Percentiles rank a stretch among this genome's conserved stretches.
phyloP scores from a whole-genome alignment of 139 green algal genomes.

The Tetraselmis striata region DNA sequence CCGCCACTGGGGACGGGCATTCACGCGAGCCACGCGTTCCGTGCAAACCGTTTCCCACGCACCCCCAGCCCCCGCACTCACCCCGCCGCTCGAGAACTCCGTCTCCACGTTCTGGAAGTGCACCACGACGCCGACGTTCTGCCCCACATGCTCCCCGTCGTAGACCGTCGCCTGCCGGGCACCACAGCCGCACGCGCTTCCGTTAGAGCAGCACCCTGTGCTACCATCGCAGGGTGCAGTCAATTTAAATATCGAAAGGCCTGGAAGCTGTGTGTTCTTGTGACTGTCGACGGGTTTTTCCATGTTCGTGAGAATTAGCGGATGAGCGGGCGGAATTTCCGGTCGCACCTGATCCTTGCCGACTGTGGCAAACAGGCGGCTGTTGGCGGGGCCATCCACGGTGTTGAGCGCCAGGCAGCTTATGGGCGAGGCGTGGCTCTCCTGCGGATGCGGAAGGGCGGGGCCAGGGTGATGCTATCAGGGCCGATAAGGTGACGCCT shows the following conservation, averaged over 20 bases:
- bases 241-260: background rate
- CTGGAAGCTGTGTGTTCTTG: too few relatives aligned
- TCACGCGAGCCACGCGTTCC: too few relatives aligned
- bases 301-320: too few relatives aligned
- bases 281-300: too few relatives aligned
- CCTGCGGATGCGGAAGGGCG: slow-evolving; percentile 22
- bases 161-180: slow-evolving; percentile 51
- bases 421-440: slow-evolving; percentile 42
- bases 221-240: background rate
- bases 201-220: background rate
- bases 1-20: too few relatives aligned
- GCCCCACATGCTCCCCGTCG: slow-evolving; percentile 59
- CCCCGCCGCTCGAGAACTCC: slow-evolving; percentile 32
- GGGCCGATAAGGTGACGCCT: too few relatives aligned
- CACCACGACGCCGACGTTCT: slow-evolving; percentile 52
- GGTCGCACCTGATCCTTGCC: slow-evolving; percentile 43
- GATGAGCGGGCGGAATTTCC: background rate
- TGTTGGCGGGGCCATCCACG: background rate
- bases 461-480: too few relatives aligned
- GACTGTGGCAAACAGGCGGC: slow-evolving; percentile 54
- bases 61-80: too few relatives aligned
- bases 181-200: too few relatives aligned
- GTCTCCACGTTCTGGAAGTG: slow-evolving; percentile 47
- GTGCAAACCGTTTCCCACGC: too few relatives aligned
- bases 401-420: slow-evolving; percentile 38